Base-by-base conservation (phyloP, 805 yeast species). In the Metschnikowia anglica region DNA sequence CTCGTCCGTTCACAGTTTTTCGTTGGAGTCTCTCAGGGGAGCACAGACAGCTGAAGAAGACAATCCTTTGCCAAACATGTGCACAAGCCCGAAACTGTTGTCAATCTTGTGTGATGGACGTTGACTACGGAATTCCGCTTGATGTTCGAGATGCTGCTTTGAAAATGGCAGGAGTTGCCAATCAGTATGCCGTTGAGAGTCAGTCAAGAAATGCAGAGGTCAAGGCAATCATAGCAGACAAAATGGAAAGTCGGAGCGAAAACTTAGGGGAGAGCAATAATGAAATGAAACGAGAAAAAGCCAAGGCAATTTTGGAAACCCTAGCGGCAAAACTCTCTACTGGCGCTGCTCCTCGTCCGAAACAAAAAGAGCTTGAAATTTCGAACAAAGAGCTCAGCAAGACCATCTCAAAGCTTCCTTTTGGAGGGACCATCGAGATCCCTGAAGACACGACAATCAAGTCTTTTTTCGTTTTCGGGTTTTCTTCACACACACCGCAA, bases 21-120 rank as follows among this genome's bases (percentile, higher is more conserved):
- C 75, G 84, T 43, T 88, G 96, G 96, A 72, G 74, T 44, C 74
- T 77, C 13, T 65, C 63, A 30, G 67, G 61, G 32, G 71, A 68
- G 5, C 47, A 58, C 7, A 70, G 69, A 15, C 64, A 67, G 35
- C 65, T 79, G 47, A 73, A 75, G 44, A 80, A 77, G 52, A 88
- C 96, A 2, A 62, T 79, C 1, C 78, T 91, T 15, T 91, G 99
- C 64, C 59, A 67, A 26, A 80, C 90, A 0, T 91, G 99, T 67
- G 81, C 97, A 0, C 69, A 81, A 31, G 79, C 83, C 33, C 75
- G 83, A 46, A 84, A 87, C 63, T 84, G 95, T 54, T 91, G 99
- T 59, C 98, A 93, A 61, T 68, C 81, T 18, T 91, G 99, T 61
- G 76, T 88, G 79, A 61, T 85, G 25, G 98, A 91, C 65, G 66